Conservation (phyloP, 176 grass and related monocot genomes). For the Saccharum spontaneum region DNA sequence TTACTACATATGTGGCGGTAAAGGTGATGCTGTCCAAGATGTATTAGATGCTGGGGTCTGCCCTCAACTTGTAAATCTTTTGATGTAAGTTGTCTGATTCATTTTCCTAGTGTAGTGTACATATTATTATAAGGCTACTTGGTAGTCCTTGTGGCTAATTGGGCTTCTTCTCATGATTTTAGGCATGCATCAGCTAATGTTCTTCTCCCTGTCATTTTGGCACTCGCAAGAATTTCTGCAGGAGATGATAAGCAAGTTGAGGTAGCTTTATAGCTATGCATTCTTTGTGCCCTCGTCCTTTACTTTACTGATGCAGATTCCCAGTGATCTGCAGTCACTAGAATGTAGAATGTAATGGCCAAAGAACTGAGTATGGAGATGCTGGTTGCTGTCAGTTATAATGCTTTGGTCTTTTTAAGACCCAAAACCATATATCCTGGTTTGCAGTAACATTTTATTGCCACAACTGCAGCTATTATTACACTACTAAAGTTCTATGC, state of each 20-base stretch:
- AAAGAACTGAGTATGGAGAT: not conserved
- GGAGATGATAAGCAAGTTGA: slow-evolving; percentile 74
- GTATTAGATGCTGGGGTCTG: slow-evolving; percentile 57
- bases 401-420: not conserved
- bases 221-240: slow-evolving; percentile 60
- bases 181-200: slow-evolving; percentile 60
- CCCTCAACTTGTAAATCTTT: slow-evolving; percentile 65
- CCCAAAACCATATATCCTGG: not conserved
- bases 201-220: slow-evolving; percentile 58
- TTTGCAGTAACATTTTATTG: not conserved
- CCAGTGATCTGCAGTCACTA: slow-evolving; percentile 3
- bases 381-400: not conserved
- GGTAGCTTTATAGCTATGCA: slow-evolving; percentile 37
- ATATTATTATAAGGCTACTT: not conserved
- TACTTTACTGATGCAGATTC: slow-evolving; percentile 3
- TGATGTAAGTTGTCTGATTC: slow-evolving; percentile 56
- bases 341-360: not conserved
- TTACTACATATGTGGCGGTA: slow-evolving; percentile 50
- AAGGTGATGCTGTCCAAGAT: slow-evolving; percentile 46
- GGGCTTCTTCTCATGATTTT: slow-evolving; percentile 20
- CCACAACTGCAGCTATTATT: not conserved
- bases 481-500: not conserved
- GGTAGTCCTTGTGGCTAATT: not conserved
- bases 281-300: not conserved
- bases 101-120: slow-evolving; percentile 21